Conservation (phyloP, 2,329 filamentous ascomycete species). For the Metarhizium robertsii region DNA sequence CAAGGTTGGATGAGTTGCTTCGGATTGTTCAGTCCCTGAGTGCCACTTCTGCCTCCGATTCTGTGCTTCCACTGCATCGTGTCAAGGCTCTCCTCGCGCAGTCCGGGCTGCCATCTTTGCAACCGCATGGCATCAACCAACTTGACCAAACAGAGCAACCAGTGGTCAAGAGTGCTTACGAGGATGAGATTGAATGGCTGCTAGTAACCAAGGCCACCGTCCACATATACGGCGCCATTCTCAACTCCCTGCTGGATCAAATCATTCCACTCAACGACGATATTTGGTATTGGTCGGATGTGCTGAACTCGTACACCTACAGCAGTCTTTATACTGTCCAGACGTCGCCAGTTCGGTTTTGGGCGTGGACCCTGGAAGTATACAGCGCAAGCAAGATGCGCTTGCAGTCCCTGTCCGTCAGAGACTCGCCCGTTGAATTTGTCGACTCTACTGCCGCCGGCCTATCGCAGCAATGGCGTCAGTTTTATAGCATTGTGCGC, state of each 20-base stretch:
- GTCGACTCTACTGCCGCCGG: constrained; percentile 26
- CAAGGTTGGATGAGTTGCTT: constrained; percentile 53
- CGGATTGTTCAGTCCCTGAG: constrained; percentile 62
- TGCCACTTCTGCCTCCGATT: constrained; percentile 53
- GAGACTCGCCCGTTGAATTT: constrained; percentile 19
- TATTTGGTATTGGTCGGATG: constrained; percentile 92
- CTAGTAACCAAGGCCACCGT: constrained; percentile 83
- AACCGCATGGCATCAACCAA: constrained; percentile 21
- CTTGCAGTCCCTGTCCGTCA: constrained; percentile 25
- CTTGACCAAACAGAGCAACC: constrained; percentile 18
- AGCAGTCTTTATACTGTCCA: constrained; percentile 80
- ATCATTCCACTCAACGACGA: constrained; percentile 78
- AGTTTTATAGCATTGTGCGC: constrained; percentile 74
- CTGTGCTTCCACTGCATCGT: constrained; percentile 49
- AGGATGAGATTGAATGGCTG: constrained; percentile 81
- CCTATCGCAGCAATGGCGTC: constrained; percentile 46
- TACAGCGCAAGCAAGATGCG: constrained; percentile 50
- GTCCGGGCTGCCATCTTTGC: constrained; percentile 42
- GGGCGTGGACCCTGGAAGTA: constrained; percentile 61
- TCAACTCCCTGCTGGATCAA: constrained; percentile 70
- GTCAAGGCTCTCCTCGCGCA: constrained; percentile 55
- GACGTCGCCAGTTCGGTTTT: constrained; percentile 69
- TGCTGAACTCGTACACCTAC: constrained; percentile 68
- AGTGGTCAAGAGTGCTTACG: constrained; percentile 41
- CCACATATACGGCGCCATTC: constrained; percentile 76